Conservation (phyloP, 2,329 filamentous ascomycete genomes). For the Cercospora berteroae region DNA sequence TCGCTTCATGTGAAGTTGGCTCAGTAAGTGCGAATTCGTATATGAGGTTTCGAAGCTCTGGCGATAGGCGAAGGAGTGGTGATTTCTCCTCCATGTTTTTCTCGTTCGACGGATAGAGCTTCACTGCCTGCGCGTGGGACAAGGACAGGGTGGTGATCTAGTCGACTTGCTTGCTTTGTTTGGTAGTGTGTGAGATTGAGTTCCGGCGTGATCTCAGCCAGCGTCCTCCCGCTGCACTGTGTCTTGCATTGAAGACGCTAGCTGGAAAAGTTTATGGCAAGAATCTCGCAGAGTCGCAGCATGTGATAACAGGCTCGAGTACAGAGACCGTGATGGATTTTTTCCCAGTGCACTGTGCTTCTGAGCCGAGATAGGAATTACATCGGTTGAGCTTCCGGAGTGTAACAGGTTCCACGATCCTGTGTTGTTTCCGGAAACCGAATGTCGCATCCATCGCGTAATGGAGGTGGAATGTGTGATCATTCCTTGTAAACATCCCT, state of each 20-base stretch:
- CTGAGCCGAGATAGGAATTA: neutral
- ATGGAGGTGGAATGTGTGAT: neutral
- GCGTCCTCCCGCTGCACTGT: neutral
- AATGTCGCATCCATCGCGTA: neutral
- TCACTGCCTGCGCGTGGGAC: neutral
- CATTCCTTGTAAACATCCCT: constrained; percentile 6
- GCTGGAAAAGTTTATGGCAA: neutral
- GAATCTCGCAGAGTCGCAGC: neutral
- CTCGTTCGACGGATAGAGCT: neutral
- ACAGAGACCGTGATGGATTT: neutral
- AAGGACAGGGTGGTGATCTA: neutral
- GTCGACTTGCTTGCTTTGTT: constrained; percentile 2
- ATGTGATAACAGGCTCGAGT: neutral
- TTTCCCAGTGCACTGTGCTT: neutral
- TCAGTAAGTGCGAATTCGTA: constrained; percentile 17
- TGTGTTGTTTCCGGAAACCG: neutral
- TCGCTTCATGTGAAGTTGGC: neutral
- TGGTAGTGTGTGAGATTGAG: constrained; percentile 4
- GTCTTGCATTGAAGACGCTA: neutral
- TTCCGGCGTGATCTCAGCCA: constrained; percentile 12
- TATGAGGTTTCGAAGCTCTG: constrained; percentile 20
- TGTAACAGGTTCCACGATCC: neutral
- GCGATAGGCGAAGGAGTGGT: constrained; percentile 12
- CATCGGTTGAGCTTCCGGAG: neutral
- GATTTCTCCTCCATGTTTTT: constrained; percentile 1